phyloP scores from a whole-genome alignment of 345 rosid species.

The Corymbia maculata region DNA sequence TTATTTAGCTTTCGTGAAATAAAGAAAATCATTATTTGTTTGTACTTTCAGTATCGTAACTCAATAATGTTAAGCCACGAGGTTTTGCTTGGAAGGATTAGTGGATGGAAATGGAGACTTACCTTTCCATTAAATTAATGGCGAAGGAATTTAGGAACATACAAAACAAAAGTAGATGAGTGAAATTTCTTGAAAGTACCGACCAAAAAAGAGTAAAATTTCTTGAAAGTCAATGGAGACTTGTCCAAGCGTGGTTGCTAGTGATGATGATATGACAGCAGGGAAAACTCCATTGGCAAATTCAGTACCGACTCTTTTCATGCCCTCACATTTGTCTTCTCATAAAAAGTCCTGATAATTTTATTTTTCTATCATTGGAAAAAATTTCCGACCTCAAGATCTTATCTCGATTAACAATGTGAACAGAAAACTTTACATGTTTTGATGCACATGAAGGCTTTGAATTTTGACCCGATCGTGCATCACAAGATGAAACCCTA shows the following conservation, averaged over 20 bases:
- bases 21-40: background rate
- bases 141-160: background rate
- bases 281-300: background rate
- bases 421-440: background rate
- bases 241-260: background rate
- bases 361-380: fast-evolving
- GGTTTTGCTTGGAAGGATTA: background rate
- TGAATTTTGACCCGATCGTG: background rate
- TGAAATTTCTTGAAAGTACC: background rate
- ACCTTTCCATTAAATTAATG: background rate
- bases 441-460: background rate
- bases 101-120: background rate
- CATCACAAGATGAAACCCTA: no score
- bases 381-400: background rate
- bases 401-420: fast-evolving
- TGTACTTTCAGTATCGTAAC: background rate
- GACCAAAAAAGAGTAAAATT: background rate
- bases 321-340: background rate
- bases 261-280: background rate
- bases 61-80: background rate
- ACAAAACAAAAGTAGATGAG: background rate
- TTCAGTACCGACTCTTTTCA: background rate
- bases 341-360: background rate
- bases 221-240: background rate
- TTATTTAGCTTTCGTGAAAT: background rate